Evolutionary conservation across 176 grass and related monocot species (phyloP).

Genomic region (Avena sativa): DNA sequence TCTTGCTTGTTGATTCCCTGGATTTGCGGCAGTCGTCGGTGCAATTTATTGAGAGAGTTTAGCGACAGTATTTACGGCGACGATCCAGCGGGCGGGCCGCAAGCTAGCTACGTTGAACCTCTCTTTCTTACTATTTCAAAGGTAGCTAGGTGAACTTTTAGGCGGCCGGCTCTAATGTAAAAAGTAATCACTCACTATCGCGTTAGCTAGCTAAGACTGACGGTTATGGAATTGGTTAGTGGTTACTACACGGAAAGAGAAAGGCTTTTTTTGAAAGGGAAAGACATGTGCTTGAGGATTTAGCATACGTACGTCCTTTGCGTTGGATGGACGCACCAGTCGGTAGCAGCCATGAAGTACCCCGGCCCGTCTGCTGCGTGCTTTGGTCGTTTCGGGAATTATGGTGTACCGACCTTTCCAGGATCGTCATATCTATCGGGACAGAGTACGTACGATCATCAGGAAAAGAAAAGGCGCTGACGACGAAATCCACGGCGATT

Average conservation of each 20-base stretch:
- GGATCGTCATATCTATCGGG: constrained; percentile 41
- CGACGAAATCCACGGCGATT: constrained; percentile 1
- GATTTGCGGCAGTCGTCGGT: constrained; percentile 16
- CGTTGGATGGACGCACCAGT: constrained; percentile 39
- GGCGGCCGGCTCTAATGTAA: constrained; percentile 2
- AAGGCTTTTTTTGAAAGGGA: constrained; percentile 33
- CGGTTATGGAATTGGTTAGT: constrained; percentile 25
- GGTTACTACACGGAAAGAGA: neutral
- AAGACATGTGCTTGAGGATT: constrained; percentile 26
- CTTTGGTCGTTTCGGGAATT: constrained; percentile 42
- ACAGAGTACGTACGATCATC: neutral
- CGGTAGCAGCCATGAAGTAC: neutral
- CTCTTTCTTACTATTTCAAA: neutral
- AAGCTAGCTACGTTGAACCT: neutral
- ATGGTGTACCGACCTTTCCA: constrained; percentile 32
- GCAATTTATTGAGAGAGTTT: neutral
- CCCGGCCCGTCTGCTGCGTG: neutral
- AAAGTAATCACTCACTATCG: constrained; percentile 26
- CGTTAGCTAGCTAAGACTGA: neutral
- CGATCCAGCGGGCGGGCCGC: neutral
- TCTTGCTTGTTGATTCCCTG: neutral
- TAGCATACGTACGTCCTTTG: constrained; percentile 33
- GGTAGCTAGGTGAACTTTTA: constrained; percentile 34
- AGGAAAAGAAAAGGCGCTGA: neutral
- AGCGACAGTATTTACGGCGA: constrained; percentile 46